Evolutionary conservation across 106 monocot genomes (phyloP).

Genomic region (Narthecium ossifragum): DNA sequence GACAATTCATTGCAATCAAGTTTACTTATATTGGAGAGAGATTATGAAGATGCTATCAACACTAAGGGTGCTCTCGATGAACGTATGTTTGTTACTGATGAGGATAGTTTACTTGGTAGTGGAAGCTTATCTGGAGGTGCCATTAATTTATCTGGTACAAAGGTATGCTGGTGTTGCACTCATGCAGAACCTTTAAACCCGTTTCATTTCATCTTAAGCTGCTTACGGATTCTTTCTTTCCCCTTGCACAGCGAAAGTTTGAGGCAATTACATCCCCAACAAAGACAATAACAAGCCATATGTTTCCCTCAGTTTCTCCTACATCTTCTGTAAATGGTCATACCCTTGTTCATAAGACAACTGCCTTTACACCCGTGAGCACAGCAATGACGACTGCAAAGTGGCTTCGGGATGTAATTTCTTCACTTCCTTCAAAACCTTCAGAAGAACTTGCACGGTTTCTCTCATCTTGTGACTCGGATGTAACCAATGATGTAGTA

Average conservation of each 20-base stretch:
- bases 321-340: conserved; percentile 38
- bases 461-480: conserved; percentile 57
- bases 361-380: conserved; percentile 69
- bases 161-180: conserved; percentile 36
- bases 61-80: conserved; percentile 78
- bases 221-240: conserved; percentile 6
- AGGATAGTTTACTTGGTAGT: conserved; percentile 79
- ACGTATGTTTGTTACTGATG: conserved; percentile 71
- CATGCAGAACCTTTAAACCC: not conserved
- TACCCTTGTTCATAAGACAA: conserved; percentile 30
- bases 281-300: conserved; percentile 58
- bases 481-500: conserved; percentile 55
- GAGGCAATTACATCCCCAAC: conserved; percentile 53
- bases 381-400: conserved; percentile 96
- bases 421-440: conserved; percentile 75
- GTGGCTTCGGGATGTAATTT: conserved; percentile 79
- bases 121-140: conserved; percentile 91
- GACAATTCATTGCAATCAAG: conserved; percentile 54
- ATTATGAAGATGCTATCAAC: conserved; percentile 66
- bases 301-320: conserved; percentile 50
- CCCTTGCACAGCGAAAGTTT: conserved; percentile 46
- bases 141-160: conserved; percentile 45
- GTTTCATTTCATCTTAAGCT: not conserved
- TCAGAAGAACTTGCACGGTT: conserved; percentile 60
- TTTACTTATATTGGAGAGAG: conserved; percentile 62